A percentile compares a stretch with the other conserved stretches of the same genome.
Conservation (phyloP, 2,329 filamentous ascomycete species). For the Pseudocercospora fijiensis region DNA sequence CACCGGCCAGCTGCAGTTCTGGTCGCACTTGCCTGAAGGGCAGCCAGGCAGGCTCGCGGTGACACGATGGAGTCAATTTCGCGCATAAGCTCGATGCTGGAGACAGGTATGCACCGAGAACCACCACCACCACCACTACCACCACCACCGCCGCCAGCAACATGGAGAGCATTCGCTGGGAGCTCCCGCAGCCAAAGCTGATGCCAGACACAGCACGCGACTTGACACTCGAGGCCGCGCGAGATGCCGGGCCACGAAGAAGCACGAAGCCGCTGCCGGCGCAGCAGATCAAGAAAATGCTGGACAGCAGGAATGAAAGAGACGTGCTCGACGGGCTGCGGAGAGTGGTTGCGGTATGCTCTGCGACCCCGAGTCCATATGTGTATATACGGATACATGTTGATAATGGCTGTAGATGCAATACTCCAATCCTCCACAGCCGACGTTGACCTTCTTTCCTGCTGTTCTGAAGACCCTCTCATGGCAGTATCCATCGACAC, state of each 20-base stretch:
- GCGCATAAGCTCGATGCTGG: constrained; percentile 87
- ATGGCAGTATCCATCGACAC: constrained; percentile 88
- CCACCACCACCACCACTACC: constrained; percentile 89
- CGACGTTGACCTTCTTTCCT: constrained; percentile 92
- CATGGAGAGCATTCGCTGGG: constrained; percentile 25
- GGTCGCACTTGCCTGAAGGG: constrained; percentile 18
- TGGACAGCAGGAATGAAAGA: constrained; percentile 89
- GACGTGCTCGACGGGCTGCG: constrained; percentile 91
- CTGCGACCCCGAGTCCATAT: neutral
- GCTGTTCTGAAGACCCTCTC: constrained; percentile 97
- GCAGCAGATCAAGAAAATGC: constrained; percentile 87
- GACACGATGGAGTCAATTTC: constrained; percentile 87
- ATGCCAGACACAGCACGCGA: constrained; percentile 69
- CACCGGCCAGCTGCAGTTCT: neutral
- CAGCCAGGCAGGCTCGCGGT: constrained; percentile 9
- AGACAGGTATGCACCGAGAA: constrained; percentile 68
- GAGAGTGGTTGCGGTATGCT: constrained; percentile 76
- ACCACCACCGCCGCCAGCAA: constrained; percentile 70
- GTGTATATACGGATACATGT: constrained; percentile 7
- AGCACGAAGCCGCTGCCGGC: constrained; percentile 67
- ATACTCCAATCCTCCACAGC: constrained; percentile 84
- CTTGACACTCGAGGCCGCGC: constrained; percentile 94
- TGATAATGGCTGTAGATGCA: constrained; percentile 68
- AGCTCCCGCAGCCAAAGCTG: constrained; percentile 11
- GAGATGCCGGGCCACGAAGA: constrained; percentile 68